Base-by-base conservation (phyloP, 768 basidiomycete species). In the Dentipellis sp. region DNA sequence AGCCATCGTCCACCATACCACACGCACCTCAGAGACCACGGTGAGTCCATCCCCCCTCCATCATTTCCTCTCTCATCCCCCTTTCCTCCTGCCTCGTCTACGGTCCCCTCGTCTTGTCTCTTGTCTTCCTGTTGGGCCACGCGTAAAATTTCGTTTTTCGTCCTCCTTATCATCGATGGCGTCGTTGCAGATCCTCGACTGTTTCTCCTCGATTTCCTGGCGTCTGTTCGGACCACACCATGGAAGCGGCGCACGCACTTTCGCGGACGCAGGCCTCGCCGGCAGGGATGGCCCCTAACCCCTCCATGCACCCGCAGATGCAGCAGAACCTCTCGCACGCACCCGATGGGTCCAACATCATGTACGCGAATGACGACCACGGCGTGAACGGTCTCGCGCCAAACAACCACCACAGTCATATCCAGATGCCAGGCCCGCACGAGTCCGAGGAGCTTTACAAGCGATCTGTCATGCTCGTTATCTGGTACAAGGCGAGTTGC, bases 401-500 rank as follows among this genome's bases (percentile, higher is more conserved):
- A 29, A 29, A 29, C 29, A 29, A 29, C 29, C 29, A 29, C 29
- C 29, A 29, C 6, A 29, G 29, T 29, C 21, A 57, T 23, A 37
- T 51, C 16, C 59, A 57, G 50, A 23, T 39, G 7, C 21, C 50
- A 10, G 52, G 45, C 16, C 38, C 56, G 8, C 62, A 53, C 52
- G 53, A 63, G 52, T 59, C 56, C 11, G 68, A 73, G 54, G 71
- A 72, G 21, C 67, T 75, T 10, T 66, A 74, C 51, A 75, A 70
- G 56, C 76, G 81, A 36, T 80, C 83, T 5, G 75, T 84, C 9
- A 85, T 82, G 1, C 75, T 86, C 57, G 76, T 86, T 53, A 78
- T 85, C 57, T 86, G 84, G 84, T 84, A 84, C 71, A 80, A 83
- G 71, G 81, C 82, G 58, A 60, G 67, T 23, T 50, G 3, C 40